Evolutionary conservation across 805 yeast species (phyloP).

Genomic region (Babjeviella inositovora): DNA sequence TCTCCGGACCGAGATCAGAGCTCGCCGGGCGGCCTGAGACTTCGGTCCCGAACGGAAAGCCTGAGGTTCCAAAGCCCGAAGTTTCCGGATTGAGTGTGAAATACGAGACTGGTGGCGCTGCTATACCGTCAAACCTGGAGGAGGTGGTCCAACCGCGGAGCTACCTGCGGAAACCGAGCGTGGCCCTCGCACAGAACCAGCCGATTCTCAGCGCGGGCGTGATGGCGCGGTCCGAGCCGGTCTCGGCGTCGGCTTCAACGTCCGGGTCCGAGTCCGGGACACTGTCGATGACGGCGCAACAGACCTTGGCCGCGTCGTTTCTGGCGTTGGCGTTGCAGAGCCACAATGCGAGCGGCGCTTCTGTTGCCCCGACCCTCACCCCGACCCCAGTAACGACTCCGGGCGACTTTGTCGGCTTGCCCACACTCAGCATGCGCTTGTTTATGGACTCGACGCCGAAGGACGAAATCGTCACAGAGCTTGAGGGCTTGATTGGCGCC

Average conservation of each 20-base stretch:
- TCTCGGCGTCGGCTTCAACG: conserved; percentile 4
- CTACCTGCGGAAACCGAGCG: too few species aligned
- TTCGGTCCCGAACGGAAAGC: conserved; percentile 5
- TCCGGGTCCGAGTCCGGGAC: conserved; percentile 4
- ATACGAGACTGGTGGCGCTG: conserved; percentile 2
- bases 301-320: conserved; percentile 2
- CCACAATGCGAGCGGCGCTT: too few species aligned
- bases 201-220: too few species aligned
- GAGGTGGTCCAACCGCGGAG: not conserved
- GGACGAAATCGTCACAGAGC: conserved; percentile 9
- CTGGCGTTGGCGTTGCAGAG: not conserved
- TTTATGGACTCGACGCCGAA: conserved; percentile 4
- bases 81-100: conserved; percentile 1
- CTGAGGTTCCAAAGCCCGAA: conserved; percentile 5
- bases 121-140: conserved; percentile 3
- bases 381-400: not conserved
- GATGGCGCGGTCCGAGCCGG: too few species aligned
- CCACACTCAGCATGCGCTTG: conserved; percentile 2
- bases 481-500: conserved; percentile 6
- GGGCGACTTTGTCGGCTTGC: conserved; percentile 2
- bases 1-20: too few species aligned
- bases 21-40: too few species aligned
- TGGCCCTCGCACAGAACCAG: too few species aligned
- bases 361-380: too few species aligned
- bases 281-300: conserved; percentile 1